phyloP scores from a whole-genome alignment of 257 asterid species.

The Eustoma russellianum region DNA sequence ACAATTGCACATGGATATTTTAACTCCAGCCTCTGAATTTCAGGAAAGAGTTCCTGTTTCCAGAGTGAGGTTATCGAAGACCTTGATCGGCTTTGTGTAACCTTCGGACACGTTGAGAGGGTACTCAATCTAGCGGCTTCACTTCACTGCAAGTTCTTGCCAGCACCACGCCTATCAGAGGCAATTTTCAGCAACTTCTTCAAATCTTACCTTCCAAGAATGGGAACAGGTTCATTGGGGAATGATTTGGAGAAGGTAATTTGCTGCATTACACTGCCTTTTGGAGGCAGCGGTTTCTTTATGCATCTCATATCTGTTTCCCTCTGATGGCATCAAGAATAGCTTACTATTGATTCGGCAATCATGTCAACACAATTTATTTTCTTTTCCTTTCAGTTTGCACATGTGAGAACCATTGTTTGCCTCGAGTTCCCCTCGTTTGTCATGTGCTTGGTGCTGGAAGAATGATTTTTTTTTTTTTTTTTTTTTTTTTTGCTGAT shows the following conservation, averaged over 20 bases:
- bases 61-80: conserved; percentile 52
- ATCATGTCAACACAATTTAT: too few relatives aligned
- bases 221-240: conserved; percentile 52
- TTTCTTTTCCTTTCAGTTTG: too few relatives aligned
- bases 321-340: too few relatives aligned
- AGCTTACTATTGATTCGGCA: too few relatives aligned
- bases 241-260: conserved; percentile 41
- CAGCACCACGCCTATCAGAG: conserved; percentile 58
- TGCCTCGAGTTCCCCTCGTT: too few relatives aligned
- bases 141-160: conserved; percentile 64
- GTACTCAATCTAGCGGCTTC: conserved; percentile 62
- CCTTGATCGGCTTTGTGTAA: conserved; percentile 51
- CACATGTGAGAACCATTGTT: too few relatives aligned
- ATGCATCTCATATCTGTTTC: too few relatives aligned
- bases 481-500: too few relatives aligned
- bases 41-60: conserved; percentile 37
- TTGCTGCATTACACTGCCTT: neutral
- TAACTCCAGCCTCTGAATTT: conserved; percentile 5
- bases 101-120: conserved; percentile 73
- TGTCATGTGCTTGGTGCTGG: too few relatives aligned
- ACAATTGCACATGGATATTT: neutral
- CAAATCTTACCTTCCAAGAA: conserved; percentile 49
- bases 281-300: too few relatives aligned
- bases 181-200: conserved; percentile 61
- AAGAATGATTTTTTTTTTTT: too few relatives aligned